Base-by-base conservation (phyloP, 371 early-diverging fungal species). In the Mortierella polycephala region DNA sequence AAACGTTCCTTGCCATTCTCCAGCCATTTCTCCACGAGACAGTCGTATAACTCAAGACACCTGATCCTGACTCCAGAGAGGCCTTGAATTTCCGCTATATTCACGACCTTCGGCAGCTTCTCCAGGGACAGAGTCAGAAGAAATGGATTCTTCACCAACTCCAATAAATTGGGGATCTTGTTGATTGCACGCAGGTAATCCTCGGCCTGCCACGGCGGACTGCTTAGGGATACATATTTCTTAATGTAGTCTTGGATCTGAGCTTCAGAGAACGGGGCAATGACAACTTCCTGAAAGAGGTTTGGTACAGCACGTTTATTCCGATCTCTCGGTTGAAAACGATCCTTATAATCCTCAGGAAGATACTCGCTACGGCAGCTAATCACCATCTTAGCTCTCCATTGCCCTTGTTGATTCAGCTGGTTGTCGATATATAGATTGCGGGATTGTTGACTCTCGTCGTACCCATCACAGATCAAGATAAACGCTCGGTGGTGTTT, bases 381-480 rank as follows among this genome's bases (percentile, higher is more conserved):
- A 37, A 67, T 55, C 11, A 67, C 16, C 68, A 67, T 50, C 41
- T 60, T n/a, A 7, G 41, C 60, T 1, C 11, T 14, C 60, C 55
- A 55, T 14, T 55, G 39, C 11, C 56, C 60, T 2, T 23, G 52
- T 18, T 46, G 42, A 20, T 66, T 66, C 16, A 59, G 57, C 2
- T 46, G n/a, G 39, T 67, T 67, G 41, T n/a, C 47, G 11, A 14
- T 51, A 41, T 60, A 60, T 2, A 60, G 47, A 21, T 55, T 67
- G n/a, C 16, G 39, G 1, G 44, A 55, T 6, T 16, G 40, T 14
- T 54, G 61, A 16, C 40, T 18, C 58, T 66, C 66, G 45, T 66
- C 66, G 18, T 58, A 66, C 0, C 66, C 66, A 30, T 66, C 68
- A 49, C 60, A 61, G 44, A 67, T 67, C 20, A 67, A 45, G 20